Conservation (phyloP, 129 eudicot species). For the Scalesia atractyloides region DNA sequence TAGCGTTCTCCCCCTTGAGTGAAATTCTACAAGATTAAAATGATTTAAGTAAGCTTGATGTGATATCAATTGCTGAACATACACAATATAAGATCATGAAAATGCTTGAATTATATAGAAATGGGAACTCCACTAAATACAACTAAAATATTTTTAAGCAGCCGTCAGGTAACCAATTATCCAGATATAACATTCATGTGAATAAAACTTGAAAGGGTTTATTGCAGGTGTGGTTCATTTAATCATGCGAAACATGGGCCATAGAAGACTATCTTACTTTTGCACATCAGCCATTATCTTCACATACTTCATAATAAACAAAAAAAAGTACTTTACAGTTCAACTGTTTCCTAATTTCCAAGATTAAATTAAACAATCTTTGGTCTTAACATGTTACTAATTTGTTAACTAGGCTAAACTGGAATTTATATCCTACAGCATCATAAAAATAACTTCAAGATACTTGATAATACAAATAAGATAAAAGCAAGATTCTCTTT, state of each 20-base stretch:
- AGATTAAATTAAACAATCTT: background rate
- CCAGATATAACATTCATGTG: conserved; percentile 11
- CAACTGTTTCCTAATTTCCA: background rate
- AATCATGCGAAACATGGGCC: background rate
- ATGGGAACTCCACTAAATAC: conserved; percentile 12
- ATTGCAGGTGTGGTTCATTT: conserved; percentile 16
- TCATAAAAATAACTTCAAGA: conserved; percentile 19
- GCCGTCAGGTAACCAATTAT: background rate
- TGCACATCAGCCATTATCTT: conserved; percentile 11
- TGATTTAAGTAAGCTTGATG: conserved; percentile 24
- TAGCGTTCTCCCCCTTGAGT: conserved; percentile 43
- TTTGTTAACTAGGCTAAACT: background rate
- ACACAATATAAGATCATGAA: background rate
- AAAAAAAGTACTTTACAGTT: background rate
- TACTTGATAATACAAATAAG: conserved; percentile 8
- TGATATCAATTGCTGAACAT: conserved; percentile 6
- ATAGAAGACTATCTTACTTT: background rate
- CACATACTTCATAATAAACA: background rate
- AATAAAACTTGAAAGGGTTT: conserved; percentile 8
- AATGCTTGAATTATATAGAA: conserved; percentile 17
- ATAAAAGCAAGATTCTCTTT: conserved; percentile 8
- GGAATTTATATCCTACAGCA: background rate
- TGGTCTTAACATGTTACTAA: conserved; percentile 8
- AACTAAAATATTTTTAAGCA: background rate
- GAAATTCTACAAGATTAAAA: conserved; percentile 56